phyloP scores from a whole-genome alignment of 1,284 basidiomycete genomes.

The Chalciporus piperatoides region DNA sequence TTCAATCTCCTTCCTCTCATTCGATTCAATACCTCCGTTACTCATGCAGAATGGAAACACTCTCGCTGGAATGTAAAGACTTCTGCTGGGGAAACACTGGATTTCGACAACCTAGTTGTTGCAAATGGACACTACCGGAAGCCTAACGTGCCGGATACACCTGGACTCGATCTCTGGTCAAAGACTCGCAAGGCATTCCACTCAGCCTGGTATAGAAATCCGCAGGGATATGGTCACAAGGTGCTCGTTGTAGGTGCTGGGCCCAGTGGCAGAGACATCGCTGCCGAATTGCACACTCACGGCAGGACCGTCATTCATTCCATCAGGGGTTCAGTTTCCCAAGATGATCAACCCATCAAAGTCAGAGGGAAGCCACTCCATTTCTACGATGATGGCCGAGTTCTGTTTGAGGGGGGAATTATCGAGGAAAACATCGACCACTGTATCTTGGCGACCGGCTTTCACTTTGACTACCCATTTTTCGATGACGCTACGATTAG shows the following conservation, averaged over 20 bases:
- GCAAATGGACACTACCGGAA: conserved; percentile 70
- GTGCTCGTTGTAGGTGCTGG: conserved; percentile 70
- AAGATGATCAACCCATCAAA: conserved; percentile 39
- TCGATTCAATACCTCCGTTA: conserved; percentile 49
- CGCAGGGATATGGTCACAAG: conserved; percentile 42
- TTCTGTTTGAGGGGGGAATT: conserved; percentile 58
- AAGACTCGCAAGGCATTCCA: conserved; percentile 49
- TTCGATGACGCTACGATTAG: conserved; percentile 38
- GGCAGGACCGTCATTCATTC: conserved; percentile 56
- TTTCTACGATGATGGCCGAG: conserved; percentile 44
- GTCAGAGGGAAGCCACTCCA: conserved; percentile 42
- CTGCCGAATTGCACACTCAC: conserved; percentile 47
- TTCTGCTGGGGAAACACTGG: conserved; percentile 35
- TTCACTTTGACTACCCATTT: conserved; percentile 61
- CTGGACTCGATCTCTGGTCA: conserved; percentile 60
- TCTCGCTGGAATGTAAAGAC: conserved; percentile 47
- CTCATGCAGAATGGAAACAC: conserved; percentile 40
- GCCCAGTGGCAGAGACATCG: conserved; percentile 66
- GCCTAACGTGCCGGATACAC: conserved; percentile 56
- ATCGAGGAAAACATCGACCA: conserved; percentile 52
- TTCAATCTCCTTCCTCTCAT: conserved; percentile 58
- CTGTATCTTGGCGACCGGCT: conserved; percentile 73
- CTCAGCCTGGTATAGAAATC: conserved; percentile 63
- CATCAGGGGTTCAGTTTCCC: conserved; percentile 35
- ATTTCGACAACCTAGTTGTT: conserved; percentile 62